Base-by-base conservation (phyloP, 495 filamentous ascomycete genomes). In the Pyrenopolyporus hunteri region DNA sequence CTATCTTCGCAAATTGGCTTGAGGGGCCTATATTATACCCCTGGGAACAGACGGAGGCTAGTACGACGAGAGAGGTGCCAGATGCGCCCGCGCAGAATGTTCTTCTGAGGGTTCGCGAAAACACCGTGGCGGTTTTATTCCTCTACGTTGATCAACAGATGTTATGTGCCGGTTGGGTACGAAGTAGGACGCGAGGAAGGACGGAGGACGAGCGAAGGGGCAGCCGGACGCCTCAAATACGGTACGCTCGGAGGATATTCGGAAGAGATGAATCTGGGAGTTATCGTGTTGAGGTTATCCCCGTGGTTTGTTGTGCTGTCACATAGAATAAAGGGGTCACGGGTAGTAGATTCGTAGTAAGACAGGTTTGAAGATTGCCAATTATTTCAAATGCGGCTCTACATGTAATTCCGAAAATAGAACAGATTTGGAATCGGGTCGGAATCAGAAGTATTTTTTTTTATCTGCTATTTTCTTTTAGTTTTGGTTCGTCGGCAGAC, bases 91-190 rank as follows among this genome's bases (percentile, higher is more conserved):
- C 75, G 67, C 75, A 72, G 45, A 83, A 72, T 59, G 75, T 75
- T 57, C 80, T 75, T 74, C 71, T 72, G n/a, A 90, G 83, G 33
- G 83, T 78, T 63, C 83, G 89, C 78, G 91, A 89, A 85, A 94
- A 97, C 92, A 95, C 84, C 76, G 89, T 96, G 91, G 73, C 76
- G 73, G 72, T 70, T 70, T 66, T 69, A 47, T 37, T n/a, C 9
- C 9, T 9, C 9, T 29, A 26, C 3, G 20, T 29, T 3, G 11
- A 42, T 22, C 31, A 16, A 43, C 46, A 43, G 44, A 40, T 8
- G 26, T 13, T 31, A 19, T 54, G 28, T 51, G 33, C 46, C n/a
- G 23, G 16, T 19, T 14, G 22, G 39, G 40, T 8, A 31, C 7
- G 25, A 33, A 25, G 20, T 44, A 52, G 23, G 28, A 52, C 28